Base-by-base conservation (phyloP, 768 basidiomycete species). In the Russula brevipes region DNA sequence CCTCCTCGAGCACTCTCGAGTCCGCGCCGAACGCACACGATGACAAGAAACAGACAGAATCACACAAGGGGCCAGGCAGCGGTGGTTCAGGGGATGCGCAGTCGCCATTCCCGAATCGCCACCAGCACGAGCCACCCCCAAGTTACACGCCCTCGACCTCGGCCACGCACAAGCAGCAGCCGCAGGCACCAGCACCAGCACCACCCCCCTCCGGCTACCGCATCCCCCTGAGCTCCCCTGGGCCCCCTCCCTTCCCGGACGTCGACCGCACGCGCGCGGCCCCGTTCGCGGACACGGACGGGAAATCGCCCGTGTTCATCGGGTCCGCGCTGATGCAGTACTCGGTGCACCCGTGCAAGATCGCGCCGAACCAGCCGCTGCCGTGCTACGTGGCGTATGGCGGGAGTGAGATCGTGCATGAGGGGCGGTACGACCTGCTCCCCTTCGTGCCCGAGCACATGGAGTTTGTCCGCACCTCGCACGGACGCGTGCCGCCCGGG, bases 331-430 rank as follows among this genome's bases (percentile, higher is more conserved):
- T 91, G 51, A 77, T 91, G 70, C 77, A 59, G 9, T 67, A 77
- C 64, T 83, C 85, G 0, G 87, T 91, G 3, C 90, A 93, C 63
- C 91, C 91, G 4, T 92, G 91, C 81, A 94, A 93, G 77, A 82
- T 92, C 68, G 83, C 77, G 1, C 83, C 85, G 10, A 72, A 79
- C 66, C 69, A n/a, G 70, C 80, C 66, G 66, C 4, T 16, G 19
- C 77, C 73, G 63, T 82, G 73, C 70, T 79, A 74, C 30, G 85
- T 91, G 2, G 78, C 89, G 3, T 89, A 82, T 67, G 88, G 82
- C 14, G 87, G 87, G 5, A 68, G 64, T 5, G 89, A 91, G 74
- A 60, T 78, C 45, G 76, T 72, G 36, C 89, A 92, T 66, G 60
- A 75, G 8, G 89, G 88, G 1, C 79, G 89, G 17, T 92, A 81